phyloP scores from a whole-genome alignment of 2,329 filamentous ascomycete genomes.

The Cladosporium sp. region DNA sequence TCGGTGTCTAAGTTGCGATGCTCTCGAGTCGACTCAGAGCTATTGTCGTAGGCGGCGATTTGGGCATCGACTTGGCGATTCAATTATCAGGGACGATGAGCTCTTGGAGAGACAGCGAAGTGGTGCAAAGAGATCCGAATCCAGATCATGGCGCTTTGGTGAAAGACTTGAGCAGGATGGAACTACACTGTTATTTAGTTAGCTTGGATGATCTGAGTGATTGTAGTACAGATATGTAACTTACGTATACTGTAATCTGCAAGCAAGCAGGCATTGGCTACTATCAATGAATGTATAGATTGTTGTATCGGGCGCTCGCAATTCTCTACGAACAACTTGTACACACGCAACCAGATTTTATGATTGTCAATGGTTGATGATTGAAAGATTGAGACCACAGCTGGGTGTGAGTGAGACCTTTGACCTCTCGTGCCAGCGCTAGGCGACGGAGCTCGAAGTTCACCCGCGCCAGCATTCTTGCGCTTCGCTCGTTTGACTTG shows the following conservation, averaged over 20 bases:
- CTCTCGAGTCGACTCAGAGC: too few species aligned
- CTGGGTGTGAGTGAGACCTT: background rate
- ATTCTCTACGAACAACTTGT: background rate
- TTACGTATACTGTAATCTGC: background rate
- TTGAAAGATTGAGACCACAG: background rate
- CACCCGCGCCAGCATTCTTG: constrained; percentile 13
- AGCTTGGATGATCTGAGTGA: background rate
- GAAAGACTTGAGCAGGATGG: background rate
- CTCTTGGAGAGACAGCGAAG: background rate
- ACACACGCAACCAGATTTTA: background rate
- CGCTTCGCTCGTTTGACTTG: constrained; percentile 13
- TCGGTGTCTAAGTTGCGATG: background rate
- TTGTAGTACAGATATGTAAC: background rate
- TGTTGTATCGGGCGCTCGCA: background rate
- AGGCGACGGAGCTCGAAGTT: constrained; percentile 10
- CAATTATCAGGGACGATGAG: background rate
- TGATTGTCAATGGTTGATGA: background rate
- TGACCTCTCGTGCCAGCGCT: constrained; percentile 1
- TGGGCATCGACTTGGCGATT: too few species aligned
- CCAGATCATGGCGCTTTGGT: too few species aligned
- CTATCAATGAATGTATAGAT: background rate
- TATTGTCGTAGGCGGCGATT: too few species aligned
- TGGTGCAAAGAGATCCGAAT: too few species aligned
- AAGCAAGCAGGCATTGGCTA: background rate
- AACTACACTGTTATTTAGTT: background rate